Evolutionary conservation across 108 stramenopile genomes (phyloP).

Genomic region (Cyclotella cryptica): DNA sequence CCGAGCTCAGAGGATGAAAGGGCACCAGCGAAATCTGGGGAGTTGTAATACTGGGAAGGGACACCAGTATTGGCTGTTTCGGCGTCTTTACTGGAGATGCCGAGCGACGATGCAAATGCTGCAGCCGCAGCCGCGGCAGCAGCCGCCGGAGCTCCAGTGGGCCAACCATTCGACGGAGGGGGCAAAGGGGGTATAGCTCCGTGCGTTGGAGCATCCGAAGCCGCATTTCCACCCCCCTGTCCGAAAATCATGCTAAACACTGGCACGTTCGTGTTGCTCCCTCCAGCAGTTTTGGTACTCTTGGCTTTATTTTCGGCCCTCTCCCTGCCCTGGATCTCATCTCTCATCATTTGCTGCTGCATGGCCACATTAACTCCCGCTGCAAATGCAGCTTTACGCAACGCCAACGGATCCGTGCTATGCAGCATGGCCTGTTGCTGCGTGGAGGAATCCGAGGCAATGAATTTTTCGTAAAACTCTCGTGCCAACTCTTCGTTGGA

Average conservation of each 20-base stretch:
- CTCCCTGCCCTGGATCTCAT: slow-evolving; percentile 6
- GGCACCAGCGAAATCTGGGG: background rate
- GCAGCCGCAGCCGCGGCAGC: slow-evolving; percentile 33
- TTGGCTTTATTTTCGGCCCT: slow-evolving; percentile 11
- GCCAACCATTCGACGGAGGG: slow-evolving; percentile 39
- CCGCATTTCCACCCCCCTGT: background rate
- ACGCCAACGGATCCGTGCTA: slow-evolving; percentile 12
- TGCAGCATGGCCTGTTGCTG: slow-evolving; percentile 18
- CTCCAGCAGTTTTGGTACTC: background rate
- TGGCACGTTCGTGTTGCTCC: slow-evolving; percentile 15
- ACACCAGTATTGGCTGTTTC: background rate
- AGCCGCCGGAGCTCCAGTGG: slow-evolving; percentile 16
- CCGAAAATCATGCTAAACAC: slow-evolving; percentile 42
- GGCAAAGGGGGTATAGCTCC: slow-evolving; percentile 30
- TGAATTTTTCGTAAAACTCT: slow-evolving; percentile 23
- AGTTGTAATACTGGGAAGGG: background rate
- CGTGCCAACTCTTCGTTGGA: slow-evolving; percentile 11
- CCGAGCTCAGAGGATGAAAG: slow-evolving; percentile 5
- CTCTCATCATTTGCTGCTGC: slow-evolving; percentile 19
- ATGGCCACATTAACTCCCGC: slow-evolving; percentile 40
- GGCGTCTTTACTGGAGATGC: background rate
- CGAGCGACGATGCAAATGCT: slow-evolving; percentile 29
- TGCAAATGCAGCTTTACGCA: slow-evolving; percentile 29
- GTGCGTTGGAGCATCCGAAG: background rate
- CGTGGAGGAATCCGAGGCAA: background rate